Evolutionary conservation across 495 filamentous ascomycete species (phyloP).

Genomic region (Talaromyces thailandensis): DNA sequence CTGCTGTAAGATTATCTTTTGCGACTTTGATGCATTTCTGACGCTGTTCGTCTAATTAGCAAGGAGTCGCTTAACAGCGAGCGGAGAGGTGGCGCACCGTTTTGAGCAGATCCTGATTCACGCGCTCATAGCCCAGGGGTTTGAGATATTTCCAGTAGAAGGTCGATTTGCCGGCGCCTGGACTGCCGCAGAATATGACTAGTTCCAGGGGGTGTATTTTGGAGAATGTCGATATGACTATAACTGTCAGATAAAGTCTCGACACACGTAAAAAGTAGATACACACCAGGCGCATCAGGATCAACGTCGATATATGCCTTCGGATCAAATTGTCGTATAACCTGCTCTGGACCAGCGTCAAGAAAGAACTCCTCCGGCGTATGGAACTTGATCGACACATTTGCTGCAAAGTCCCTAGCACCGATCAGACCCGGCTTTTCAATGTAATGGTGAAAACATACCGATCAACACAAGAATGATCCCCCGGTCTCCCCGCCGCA

Average conservation of each 20-base stretch:
- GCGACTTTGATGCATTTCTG: slow-evolving; percentile 82
- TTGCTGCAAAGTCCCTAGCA: slow-evolving; percentile 65
- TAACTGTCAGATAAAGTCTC: neutral
- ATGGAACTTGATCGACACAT: slow-evolving; percentile 67
- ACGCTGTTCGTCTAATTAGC: slow-evolving; percentile 33
- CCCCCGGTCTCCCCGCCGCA: slow-evolving; percentile 58
- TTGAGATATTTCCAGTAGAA: slow-evolving; percentile 77
- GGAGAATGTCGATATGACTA: slow-evolving; percentile 36
- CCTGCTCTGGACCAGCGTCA: slow-evolving; percentile 49
- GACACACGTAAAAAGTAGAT: neutral
- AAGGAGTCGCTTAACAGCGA: neutral
- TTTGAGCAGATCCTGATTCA: slow-evolving; percentile 90
- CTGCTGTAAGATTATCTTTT: slow-evolving; percentile 48
- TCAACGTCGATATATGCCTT: slow-evolving; percentile 36
- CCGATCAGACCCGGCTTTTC: neutral
- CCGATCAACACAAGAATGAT: slow-evolving; percentile 77
- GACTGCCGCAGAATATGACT: slow-evolving; percentile 78
- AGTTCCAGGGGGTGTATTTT: slow-evolving; percentile 63
- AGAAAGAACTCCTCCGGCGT: slow-evolving; percentile 93
- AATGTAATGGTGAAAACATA: slow-evolving; percentile 17
- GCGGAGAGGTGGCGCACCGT: slow-evolving; percentile 40
- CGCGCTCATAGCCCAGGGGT: slow-evolving; percentile 70
- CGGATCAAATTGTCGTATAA: slow-evolving; percentile 61
- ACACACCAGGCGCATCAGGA: slow-evolving; percentile 22
- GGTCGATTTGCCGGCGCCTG: slow-evolving; percentile 82